Evolutionary conservation across 1,284 basidiomycete genomes (phyloP), one percentile per base, ranked within the genome.

Genomic region (Coniferiporia weirii): DNA sequence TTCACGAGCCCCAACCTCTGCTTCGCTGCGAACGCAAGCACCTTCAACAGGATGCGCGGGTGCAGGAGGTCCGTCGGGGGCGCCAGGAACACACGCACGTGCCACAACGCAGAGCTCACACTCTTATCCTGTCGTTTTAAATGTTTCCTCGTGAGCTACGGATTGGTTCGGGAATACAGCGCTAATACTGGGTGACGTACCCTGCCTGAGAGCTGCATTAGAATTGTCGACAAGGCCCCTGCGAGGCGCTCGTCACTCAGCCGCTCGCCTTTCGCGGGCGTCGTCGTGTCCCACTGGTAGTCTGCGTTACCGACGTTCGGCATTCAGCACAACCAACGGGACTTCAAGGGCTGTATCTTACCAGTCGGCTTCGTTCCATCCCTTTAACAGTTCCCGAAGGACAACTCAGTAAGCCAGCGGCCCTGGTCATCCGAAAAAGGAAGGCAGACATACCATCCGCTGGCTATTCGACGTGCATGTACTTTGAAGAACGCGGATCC

Each of bases 261-360:
- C 43, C 48, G 58, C 51, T 63, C 62, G 32, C 60, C 62, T 19
- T 55, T 50, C 17, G 56, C 56, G 5, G 62, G 62, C 1, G 49
- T 56, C 44, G 62, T 63, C 4, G 62, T 56, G 8, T 58, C 56
- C 35, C 36, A 57, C 34, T 47, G 46, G 44, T 63, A 63, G 34
- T 63, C 62, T 61, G 22, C 15, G 32, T 27, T 34, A n/a, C 12
- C 27, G 27, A 27, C 4, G 32, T 35, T 6, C 35, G 27, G 9
- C 6, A 34, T 7, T 34, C 12, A 17, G 5, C 19, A 20, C 15
- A n/a, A 6, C 7, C n/a, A 0, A 9, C 5, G 34, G 36, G n/a
- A 44, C n/a, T 8, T 19, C 10, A 20, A 19, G 9, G n/a, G 49
- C 53, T 2, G 2, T 51, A 53, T 53, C 19, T 22, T 32, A 20